Evolutionary conservation across 805 yeast genomes (phyloP).

Genomic region (Saturnispora silvae): DNA sequence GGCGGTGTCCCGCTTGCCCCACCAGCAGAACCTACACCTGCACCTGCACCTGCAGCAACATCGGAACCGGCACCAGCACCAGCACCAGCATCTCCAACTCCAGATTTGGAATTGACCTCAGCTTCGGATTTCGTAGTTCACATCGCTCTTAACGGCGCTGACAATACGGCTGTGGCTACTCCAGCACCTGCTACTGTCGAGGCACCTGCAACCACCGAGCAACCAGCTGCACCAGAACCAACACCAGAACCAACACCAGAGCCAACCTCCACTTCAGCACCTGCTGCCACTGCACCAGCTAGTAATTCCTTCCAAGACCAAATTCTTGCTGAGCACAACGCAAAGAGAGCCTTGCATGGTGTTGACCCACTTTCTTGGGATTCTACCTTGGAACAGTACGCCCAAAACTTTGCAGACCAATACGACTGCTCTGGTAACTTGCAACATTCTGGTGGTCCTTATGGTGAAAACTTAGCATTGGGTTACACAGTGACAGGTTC

Average conservation of each 20-base stretch:
- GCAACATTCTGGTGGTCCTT: slow-evolving; percentile 52
- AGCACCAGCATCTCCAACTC: slow-evolving; percentile 11
- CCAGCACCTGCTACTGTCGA: slow-evolving; percentile 8
- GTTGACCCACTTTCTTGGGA: slow-evolving; percentile 50
- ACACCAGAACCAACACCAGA: slow-evolving; percentile 13
- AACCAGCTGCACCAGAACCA: slow-evolving; percentile 10
- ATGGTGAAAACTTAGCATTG: slow-evolving; percentile 72
- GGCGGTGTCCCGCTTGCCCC: slow-evolving; percentile 6
- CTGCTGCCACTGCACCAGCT: slow-evolving; percentile 8
- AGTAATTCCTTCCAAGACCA: slow-evolving; percentile 19
- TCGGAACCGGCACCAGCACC: slow-evolving; percentile 6
- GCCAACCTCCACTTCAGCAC: slow-evolving; percentile 13
- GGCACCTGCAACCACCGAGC: slow-evolving; percentile 12
- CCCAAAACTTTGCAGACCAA: slow-evolving; percentile 45
- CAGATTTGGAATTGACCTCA: slow-evolving; percentile 12
- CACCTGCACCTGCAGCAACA: slow-evolving; percentile 8
- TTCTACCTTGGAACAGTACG: slow-evolving; percentile 38
- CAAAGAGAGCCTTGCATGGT: slow-evolving; percentile 44
- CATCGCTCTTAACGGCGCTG: not conserved
- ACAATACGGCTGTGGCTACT: slow-evolving; percentile 7
- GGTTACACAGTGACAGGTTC: slow-evolving; percentile 43
- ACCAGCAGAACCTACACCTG: not conserved
- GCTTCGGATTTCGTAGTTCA: slow-evolving; percentile 8
- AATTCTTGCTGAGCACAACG: slow-evolving; percentile 53
- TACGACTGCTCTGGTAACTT: slow-evolving; percentile 52